Conservation (phyloP, 2,329 filamentous ascomycete genomes). For the Cladosporium velox region DNA sequence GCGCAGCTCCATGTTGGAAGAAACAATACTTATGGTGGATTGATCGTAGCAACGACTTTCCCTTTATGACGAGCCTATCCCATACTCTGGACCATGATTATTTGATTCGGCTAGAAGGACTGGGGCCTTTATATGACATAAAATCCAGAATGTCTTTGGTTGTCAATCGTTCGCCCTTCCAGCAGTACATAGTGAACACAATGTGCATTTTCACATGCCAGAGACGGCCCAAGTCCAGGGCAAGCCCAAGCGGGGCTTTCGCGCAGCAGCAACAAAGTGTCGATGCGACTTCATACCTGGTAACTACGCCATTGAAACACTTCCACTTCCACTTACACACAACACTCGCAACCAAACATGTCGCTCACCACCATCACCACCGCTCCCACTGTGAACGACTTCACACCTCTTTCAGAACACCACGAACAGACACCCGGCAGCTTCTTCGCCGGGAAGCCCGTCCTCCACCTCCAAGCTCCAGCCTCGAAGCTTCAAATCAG, state of each 20-base stretch:
- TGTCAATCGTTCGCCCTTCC: too few species aligned
- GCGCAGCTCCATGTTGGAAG: too few species aligned
- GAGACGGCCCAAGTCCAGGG: neutral
- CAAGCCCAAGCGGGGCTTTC: neutral
- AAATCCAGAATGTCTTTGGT: too few species aligned
- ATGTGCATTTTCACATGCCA: slow-evolving; percentile 8
- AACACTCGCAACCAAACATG: slow-evolving; percentile 32
- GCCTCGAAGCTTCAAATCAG: slow-evolving; percentile 61
- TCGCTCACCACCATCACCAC: slow-evolving; percentile 54
- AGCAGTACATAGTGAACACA: too few species aligned
- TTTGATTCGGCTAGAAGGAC: too few species aligned
- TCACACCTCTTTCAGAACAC: slow-evolving; percentile 67
- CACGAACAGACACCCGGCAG: slow-evolving; percentile 70
- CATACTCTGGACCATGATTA: too few species aligned
- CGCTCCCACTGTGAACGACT: slow-evolving; percentile 61
- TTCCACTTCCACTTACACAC: neutral
- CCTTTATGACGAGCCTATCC: too few species aligned
- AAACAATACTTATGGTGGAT: too few species aligned
- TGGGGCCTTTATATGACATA: too few species aligned
- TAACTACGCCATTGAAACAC: neutral
- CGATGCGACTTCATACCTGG: neutral
- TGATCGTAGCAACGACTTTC: too few species aligned
- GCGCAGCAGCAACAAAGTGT: neutral
- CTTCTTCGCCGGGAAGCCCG: slow-evolving; percentile 70
- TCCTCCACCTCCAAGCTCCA: slow-evolving; percentile 65